These are phyloP conservation scores for Xanthoconium separans DNA, from an alignment of 1,284 basidiomycete species.

Conservation along the genomic window DNA sequence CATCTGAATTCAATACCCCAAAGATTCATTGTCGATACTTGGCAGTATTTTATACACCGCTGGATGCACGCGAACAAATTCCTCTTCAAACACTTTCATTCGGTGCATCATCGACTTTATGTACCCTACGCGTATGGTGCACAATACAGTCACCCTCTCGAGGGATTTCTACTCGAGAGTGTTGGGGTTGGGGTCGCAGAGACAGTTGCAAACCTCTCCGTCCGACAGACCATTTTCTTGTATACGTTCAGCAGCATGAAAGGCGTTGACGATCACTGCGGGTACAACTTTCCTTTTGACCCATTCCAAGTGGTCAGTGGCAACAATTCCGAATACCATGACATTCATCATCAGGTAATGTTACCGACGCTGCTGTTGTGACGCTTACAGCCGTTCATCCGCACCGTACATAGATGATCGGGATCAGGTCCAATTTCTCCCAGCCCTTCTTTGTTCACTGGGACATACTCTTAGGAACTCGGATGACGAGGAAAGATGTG, in stretches of 20 bases:
- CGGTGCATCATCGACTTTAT: conserved; percentile 94
- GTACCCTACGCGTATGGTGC: conserved; percentile 98
- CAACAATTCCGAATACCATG: conserved; percentile 97
- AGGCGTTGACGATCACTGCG: conserved; percentile 98
- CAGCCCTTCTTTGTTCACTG: conserved; percentile 94
- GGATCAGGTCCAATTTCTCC: conserved; percentile 95
- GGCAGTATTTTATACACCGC: conserved; percentile 98
- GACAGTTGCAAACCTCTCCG: conserved; percentile 64
- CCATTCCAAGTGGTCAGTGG: conserved; percentile 83
- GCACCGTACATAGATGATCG: conserved; percentile 63
- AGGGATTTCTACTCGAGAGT: conserved; percentile 91
- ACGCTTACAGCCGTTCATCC: conserved; percentile 2
- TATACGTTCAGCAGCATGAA: conserved; percentile 88
- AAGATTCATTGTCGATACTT: conserved; percentile 95
- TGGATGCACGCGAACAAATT: conserved; percentile 89
- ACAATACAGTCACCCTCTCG: conserved; percentile 96
- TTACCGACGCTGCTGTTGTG: neutral
- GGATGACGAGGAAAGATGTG: conserved; percentile 74
- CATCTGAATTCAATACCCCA: conserved; percentile 1
- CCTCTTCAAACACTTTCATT: conserved; percentile 92
- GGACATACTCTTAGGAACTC: conserved; percentile 79
- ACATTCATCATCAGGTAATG: conserved; percentile 91
- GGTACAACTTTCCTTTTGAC: conserved; percentile 87
- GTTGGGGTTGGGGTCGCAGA: conserved; percentile 83
- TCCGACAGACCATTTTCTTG: conserved; percentile 84